Base-by-base conservation (phyloP, 176 grass and related monocot genomes). In the Triticum turgidum region DNA sequence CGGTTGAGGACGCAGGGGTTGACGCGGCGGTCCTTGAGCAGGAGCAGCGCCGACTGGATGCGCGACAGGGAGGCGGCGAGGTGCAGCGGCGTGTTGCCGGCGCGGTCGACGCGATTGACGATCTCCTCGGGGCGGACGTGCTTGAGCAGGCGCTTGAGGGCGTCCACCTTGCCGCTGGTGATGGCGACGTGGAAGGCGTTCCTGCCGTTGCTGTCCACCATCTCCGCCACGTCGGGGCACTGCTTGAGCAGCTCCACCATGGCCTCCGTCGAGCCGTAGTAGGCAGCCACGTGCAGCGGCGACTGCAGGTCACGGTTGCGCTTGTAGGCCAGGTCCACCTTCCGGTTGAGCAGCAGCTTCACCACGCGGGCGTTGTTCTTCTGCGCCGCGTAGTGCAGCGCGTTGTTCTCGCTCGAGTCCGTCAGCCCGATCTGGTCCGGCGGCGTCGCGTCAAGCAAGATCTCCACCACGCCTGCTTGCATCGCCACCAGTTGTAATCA, bases 381-480 rank as follows among this genome's bases (percentile, higher is more conserved):
- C 33, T 93, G 91, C 47, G 89, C 89, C 1, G 91, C 94, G 88
- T 93, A 93, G 80, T 95, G 94, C 78, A 95, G 87, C 34, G 84
- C 91, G 77, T 77, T 93, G 82, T 89, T 89, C 13, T 81, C 89
- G 2, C 17, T 18, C 38, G 84, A 61, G 34, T 93, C 94, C 1
- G 71, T 61, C n/a, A 42, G 64, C 17, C 89, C 85, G 59, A 84
- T 76, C 68, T 87, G 24, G 32, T 90, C 49, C 3, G 84, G 79
- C 0, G 17, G 14, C n/a, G 63, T 78, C 58, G n/a, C 29, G 4
- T 65, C 9, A n/a, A 96, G 77, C 56, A 97, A 62, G 37, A 88
- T 92, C 76, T 89, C 91, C 80, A 90, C 83, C 59, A 92, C 83
- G 37, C 69, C 94, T 93, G 76, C 70, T 54, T 47, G 30, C 32